These are phyloP conservation scores for Raffaelea deltoideospora DNA, from an alignment of 2,329 filamentous ascomycete species.

Conservation along the genomic window DNA sequence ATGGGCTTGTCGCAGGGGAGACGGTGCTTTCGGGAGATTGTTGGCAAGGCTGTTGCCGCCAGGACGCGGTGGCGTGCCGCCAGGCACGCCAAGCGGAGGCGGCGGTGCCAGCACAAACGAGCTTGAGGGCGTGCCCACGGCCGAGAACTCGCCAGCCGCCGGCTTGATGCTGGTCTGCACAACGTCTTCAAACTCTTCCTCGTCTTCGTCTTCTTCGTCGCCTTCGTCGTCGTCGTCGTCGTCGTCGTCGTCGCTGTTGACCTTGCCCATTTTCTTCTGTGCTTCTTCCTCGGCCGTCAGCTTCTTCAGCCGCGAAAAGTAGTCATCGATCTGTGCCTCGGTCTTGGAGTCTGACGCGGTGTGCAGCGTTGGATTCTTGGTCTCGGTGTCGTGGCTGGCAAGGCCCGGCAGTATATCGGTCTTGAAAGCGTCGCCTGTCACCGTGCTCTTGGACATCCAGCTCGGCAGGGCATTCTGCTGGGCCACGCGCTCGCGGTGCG, in stretches of 20 bases:
- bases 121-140: constrained; percentile 17
- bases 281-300: constrained; percentile 39
- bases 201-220: constrained; percentile 24
- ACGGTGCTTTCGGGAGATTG: constrained; percentile 10
- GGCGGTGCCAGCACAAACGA: constrained; percentile 8
- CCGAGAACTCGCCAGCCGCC: constrained; percentile 14
- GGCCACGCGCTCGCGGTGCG: constrained; percentile 49
- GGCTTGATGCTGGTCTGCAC: constrained; percentile 22
- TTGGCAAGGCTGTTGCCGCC: neutral
- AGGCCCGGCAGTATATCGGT: constrained; percentile 18
- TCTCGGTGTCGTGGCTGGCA: constrained; percentile 26
- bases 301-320: constrained; percentile 52
- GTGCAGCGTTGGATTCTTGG: constrained; percentile 27
- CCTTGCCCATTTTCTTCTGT: constrained; percentile 31
- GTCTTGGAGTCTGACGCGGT: constrained; percentile 30
- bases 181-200: constrained; percentile 35
- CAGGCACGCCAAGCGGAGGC: constrained; percentile 1
- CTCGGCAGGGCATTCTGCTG: constrained; percentile 54
- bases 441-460: constrained; percentile 59
- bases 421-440: constrained; percentile 47
- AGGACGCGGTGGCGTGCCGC: neutral
- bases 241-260: constrained; percentile 26
- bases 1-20: constrained; percentile 13
- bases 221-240: constrained; percentile 27
- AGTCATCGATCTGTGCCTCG: constrained; percentile 45